Conservation (phyloP, 768 basidiomycete species). For the Kwoniella heveanensis region DNA sequence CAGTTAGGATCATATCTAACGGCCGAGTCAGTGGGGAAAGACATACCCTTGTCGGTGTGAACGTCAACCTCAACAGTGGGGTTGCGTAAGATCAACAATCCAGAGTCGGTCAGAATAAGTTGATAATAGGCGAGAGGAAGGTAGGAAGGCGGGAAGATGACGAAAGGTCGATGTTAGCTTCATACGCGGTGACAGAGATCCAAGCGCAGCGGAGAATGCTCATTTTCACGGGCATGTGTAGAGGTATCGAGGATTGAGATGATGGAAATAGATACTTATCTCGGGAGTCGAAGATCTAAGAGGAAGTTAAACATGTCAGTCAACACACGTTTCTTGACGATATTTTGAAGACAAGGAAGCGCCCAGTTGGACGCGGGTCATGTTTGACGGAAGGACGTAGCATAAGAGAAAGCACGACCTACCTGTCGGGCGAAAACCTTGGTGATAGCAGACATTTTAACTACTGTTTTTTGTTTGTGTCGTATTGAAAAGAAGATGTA, state of each 20-base stretch:
- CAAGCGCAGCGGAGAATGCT: too few species aligned
- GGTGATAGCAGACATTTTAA: slow-evolving; percentile 75
- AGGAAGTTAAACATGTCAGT: slow-evolving; percentile 5
- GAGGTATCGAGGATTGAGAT: slow-evolving; percentile 26
- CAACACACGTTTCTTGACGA: neutral
- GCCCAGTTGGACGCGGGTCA: neutral
- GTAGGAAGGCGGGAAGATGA: neutral
- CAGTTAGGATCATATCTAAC: too few species aligned
- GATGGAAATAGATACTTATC: slow-evolving; percentile 67
- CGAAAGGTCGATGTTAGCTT: slow-evolving; percentile 14
- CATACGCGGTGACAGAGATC: too few species aligned
- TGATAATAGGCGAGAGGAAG: slow-evolving; percentile 5
- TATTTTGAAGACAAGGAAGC: neutral
- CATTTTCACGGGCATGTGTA: neutral
- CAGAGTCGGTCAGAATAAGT: neutral
- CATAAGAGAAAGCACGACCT: slow-evolving; percentile 25
- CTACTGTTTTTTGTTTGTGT: slow-evolving; percentile 3
- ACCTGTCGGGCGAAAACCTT: slow-evolving; percentile 94
- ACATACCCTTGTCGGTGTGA: slow-evolving; percentile 78
- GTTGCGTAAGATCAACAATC: slow-evolving; percentile 47
- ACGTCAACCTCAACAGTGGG: slow-evolving; percentile 89
- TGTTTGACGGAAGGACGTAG: slow-evolving; percentile 26
- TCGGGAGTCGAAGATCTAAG: slow-evolving; percentile 97
- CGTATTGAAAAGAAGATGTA: slow-evolving; percentile 3
- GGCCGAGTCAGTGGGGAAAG: neutral